A percentile compares a stretch with the other conserved stretches of the same genome.
phyloP scores from a whole-genome alignment of 2,329 filamentous ascomycete genomes.

The Furcasterigmium furcatum region DNA sequence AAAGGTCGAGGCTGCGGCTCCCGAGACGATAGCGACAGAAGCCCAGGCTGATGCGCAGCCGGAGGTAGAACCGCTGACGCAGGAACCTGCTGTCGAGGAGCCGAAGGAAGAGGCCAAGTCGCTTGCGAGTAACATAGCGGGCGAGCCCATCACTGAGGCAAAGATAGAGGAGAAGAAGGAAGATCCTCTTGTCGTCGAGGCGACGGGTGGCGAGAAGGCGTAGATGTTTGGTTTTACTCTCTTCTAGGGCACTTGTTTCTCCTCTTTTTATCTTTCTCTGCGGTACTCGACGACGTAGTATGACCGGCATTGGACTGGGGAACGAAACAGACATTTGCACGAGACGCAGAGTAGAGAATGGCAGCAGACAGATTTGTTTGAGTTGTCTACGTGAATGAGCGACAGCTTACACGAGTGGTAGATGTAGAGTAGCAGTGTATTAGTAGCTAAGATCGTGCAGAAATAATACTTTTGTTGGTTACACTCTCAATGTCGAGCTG shows the following conservation, averaged over 20 bases:
- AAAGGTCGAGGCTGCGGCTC: slow-evolving; percentile 5
- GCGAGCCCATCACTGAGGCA: slow-evolving; percentile 38
- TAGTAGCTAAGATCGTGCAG: no score
- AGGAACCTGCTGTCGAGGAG: background rate
- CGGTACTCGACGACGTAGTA: background rate
- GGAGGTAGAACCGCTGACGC: background rate
- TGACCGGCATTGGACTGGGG: background rate
- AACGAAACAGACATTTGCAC: background rate
- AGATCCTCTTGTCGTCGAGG: slow-evolving; percentile 30
- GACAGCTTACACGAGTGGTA: no score
- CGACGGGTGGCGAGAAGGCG: slow-evolving; percentile 14
- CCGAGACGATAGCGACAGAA: background rate
- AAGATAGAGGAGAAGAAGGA: slow-evolving; percentile 29
- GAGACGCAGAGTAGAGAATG: background rate
- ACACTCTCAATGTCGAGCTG: no score
- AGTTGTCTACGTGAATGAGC: no score
- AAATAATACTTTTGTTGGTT: no score
- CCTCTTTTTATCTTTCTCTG: no score
- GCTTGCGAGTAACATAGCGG: slow-evolving; percentile 36
- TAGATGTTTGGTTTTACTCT: background rate
- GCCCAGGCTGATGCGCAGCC: no score
- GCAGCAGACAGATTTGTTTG: no score
- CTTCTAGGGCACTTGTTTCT: no score
- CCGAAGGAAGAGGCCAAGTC: slow-evolving; percentile 24
- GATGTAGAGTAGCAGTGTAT: no score